phyloP scores from a whole-genome alignment of 2,329 filamentous ascomycete species.

The Herpotrichia juniperi region DNA sequence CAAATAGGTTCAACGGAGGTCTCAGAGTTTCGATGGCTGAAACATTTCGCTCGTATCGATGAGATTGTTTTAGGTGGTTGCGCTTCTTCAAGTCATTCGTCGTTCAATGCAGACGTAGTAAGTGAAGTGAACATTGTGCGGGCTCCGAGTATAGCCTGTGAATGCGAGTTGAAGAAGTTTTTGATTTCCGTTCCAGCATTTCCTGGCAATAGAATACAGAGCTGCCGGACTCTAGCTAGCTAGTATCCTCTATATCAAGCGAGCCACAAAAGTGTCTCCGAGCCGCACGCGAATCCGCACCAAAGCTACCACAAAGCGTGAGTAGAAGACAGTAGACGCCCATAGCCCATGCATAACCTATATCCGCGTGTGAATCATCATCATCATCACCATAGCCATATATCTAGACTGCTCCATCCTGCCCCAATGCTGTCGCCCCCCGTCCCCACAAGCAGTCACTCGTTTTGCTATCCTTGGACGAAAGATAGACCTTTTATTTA shows the following conservation, averaged over 20 bases:
- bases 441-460: slow-evolving; percentile 5
- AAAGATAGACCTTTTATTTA: slow-evolving; percentile 41
- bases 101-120: no score
- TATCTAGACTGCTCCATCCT: not conserved
- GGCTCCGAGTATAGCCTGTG: no score
- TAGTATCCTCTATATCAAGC: slow-evolving; percentile 2
- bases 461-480: not conserved
- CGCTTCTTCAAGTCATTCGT: no score
- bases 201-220: slow-evolving; percentile 2
- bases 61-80: no score
- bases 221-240: not conserved
- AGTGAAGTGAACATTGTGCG: no score
- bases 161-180: no score
- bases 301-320: not conserved
- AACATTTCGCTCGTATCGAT: no score
- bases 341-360: not conserved
- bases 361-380: not conserved
- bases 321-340: not conserved
- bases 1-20: no score
- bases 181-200: no score
- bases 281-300: not conserved
- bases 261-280: not conserved
- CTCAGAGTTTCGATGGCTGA: no score
- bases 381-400: not conserved
- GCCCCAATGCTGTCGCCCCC: not conserved